A percentile compares a stretch with the other conserved stretches of the same genome.
Evolutionary conservation across 139 green algal genomes (phyloP).

Genomic region (Picochlorum sp.): DNA sequence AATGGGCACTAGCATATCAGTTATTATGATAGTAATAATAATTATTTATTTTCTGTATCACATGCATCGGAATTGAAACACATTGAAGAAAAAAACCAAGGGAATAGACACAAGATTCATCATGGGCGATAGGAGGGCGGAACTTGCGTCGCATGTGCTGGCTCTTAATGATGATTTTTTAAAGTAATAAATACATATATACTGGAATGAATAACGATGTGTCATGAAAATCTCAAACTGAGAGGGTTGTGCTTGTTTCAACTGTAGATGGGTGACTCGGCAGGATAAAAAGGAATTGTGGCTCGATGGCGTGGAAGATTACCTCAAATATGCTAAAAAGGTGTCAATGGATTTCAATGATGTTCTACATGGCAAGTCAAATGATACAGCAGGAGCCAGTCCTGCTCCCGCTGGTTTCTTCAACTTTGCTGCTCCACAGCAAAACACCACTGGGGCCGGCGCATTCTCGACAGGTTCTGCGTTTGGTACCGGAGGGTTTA

Average conservation of each 20-base stretch:
- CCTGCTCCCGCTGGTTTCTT: not conserved
- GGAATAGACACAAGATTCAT: no score
- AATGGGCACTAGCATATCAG: no score
- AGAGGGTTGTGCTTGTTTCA: not conserved
- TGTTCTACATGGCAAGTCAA: constrained; percentile 18
- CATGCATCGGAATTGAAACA: no score
- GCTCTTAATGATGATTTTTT: constrained; percentile 28
- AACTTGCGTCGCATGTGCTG: constrained; percentile 4
- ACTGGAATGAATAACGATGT: no score
- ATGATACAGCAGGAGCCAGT: not conserved
- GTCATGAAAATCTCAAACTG: not conserved
- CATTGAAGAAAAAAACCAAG: no score
- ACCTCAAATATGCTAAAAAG: constrained; percentile 26
- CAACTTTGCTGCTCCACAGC: not conserved
- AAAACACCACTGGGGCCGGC: not conserved
- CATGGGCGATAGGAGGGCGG: constrained; percentile 9
- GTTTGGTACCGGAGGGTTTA: not conserved
- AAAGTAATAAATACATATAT: constrained; percentile 3
- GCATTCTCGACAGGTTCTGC: not conserved
- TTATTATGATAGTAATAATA: no score
- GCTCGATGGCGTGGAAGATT: constrained; percentile 35
- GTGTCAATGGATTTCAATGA: constrained; percentile 34
- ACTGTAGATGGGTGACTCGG: constrained; percentile 25
- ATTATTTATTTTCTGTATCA: no score
- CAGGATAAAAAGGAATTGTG: constrained; percentile 21